phyloP scores from a whole-genome alignment of 2,329 filamentous ascomycete species.

The Cyphellophora europaea region DNA sequence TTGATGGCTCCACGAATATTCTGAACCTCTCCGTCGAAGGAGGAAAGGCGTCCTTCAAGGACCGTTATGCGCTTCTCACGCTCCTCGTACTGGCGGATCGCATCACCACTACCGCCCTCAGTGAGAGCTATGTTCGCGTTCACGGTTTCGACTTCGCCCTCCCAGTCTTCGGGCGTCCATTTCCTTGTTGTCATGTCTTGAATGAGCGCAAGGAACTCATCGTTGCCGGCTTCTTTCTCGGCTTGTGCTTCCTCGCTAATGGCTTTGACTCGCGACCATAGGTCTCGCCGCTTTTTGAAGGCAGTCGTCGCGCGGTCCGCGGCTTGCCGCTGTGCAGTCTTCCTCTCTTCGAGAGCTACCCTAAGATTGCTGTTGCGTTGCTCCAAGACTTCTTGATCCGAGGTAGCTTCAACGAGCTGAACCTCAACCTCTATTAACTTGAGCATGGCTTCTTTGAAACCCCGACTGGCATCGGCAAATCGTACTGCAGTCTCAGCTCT shows the following conservation, averaged over 20 bases:
- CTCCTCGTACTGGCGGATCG: conserved; percentile 68
- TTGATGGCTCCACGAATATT: conserved; percentile 47
- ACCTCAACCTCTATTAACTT: conserved; percentile 62
- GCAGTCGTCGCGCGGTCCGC: conserved; percentile 1
- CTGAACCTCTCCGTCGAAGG: conserved; percentile 30
- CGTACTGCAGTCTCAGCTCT: conserved; percentile 48
- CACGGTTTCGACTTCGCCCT: conserved; percentile 65
- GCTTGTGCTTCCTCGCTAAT: conserved; percentile 23
- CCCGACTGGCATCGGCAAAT: conserved; percentile 52
- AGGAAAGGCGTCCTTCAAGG: conserved; percentile 29
- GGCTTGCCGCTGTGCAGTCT: conserved; percentile 30
- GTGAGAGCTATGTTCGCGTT: conserved; percentile 69
- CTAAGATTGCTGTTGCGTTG: conserved; percentile 54
- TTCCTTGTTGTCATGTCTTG: conserved; percentile 28
- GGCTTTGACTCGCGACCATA: conserved; percentile 13
- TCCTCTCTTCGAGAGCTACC: conserved; percentile 31
- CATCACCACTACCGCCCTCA: conserved; percentile 53
- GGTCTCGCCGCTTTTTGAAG: conserved; percentile 4
- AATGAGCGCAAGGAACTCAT: conserved; percentile 8
- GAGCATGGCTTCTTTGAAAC: conserved; percentile 53
- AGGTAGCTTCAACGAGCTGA: conserved; percentile 67
- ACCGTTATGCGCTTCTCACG: conserved; percentile 59
- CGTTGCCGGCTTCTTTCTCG: conserved; percentile 10
- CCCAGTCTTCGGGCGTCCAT: conserved; percentile 54
- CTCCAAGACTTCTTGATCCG: conserved; percentile 64